Conservation (phyloP, 192 early-diverging fungal species). For the Backusella sp. region DNA sequence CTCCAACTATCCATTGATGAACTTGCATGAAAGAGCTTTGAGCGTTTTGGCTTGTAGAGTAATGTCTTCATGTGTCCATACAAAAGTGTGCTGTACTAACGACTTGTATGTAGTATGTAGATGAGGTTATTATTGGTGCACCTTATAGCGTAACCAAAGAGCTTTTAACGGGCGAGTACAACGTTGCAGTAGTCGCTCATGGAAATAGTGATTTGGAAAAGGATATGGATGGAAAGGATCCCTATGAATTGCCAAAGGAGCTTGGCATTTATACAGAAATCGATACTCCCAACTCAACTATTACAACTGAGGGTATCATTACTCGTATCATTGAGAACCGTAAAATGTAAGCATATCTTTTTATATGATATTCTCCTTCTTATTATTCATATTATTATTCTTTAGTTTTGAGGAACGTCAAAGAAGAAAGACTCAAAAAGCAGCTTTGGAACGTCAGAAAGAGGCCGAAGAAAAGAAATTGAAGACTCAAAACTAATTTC, state of each 20-base stretch:
- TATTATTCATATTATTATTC: background rate
- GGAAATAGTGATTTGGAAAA: slow-evolving; percentile 63
- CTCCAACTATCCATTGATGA: slow-evolving; percentile 91
- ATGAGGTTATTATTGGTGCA: slow-evolving; percentile 93
- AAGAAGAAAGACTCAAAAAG: slow-evolving; percentile 72
- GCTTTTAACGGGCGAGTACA: slow-evolving; percentile 83
- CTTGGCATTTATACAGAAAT: slow-evolving; percentile 79
- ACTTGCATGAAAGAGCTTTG: slow-evolving; percentile 90
- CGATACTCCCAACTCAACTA: slow-evolving; percentile 68
- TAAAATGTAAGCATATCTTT: slow-evolving; percentile 58
- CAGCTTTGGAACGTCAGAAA: slow-evolving; percentile 59
- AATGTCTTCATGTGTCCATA: slow-evolving; percentile 25
- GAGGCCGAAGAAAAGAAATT: slow-evolving; percentile 53
- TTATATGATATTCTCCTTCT: background rate
- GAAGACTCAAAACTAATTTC: background rate
- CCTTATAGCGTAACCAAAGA: slow-evolving; percentile 87
- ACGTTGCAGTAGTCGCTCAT: slow-evolving; percentile 79
- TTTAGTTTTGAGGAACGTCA: slow-evolving; percentile 71
- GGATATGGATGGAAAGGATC: slow-evolving; percentile 77
- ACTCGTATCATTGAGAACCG: slow-evolving; percentile 86
- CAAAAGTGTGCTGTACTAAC: background rate
- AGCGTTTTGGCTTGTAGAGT: slow-evolving; percentile 91
- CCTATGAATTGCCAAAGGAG: slow-evolving; percentile 81
- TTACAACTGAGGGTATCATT: slow-evolving; percentile 88
- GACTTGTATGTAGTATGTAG: slow-evolving; percentile 63